Evolutionary conservation across 2,329 filamentous ascomycete species (phyloP).

Genomic region (Fusarium sp.): DNA sequence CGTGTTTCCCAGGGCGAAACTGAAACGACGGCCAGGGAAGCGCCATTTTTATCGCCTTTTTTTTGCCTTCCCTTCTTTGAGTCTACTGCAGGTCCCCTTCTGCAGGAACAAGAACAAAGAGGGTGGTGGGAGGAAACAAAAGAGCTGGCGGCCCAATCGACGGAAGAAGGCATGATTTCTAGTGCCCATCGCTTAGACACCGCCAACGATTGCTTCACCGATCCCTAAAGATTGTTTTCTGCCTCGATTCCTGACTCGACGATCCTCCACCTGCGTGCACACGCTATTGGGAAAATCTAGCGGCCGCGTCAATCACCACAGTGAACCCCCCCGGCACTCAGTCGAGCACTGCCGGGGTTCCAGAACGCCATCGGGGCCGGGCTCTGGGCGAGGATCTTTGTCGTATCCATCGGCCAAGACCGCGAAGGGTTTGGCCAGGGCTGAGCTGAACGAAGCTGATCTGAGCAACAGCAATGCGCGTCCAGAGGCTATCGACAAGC

Average conservation of each 20-base stretch:
- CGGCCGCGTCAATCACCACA: neutral
- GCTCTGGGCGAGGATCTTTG: neutral
- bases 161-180: constrained; percentile 13
- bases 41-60: constrained; percentile 21
- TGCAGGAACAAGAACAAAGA: constrained; percentile 29
- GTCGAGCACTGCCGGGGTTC: constrained; percentile 15
- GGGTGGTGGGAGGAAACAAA: constrained; percentile 14
- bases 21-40: constrained; percentile 30
- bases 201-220: constrained; percentile 2
- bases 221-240: neutral
- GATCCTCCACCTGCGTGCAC: constrained; percentile 27
- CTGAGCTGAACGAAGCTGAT: constrained; percentile 11
- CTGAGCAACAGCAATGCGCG: constrained; percentile 20
- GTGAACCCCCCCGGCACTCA: constrained; percentile 9
- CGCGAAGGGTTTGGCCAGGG: constrained; percentile 4
- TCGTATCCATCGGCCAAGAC: constrained; percentile 14
- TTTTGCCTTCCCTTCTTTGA: neutral
- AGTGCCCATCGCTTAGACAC: neutral
- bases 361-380: constrained; percentile 13
- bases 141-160: constrained; percentile 24
- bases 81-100: constrained; percentile 31
- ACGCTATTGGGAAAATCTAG: neutral
- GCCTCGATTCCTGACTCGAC: constrained; percentile 23
- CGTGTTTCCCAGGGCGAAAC: constrained; percentile 11
- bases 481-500: constrained; percentile 11